Conservation (phyloP, 306 rosid species). For the Calophaca sinica region DNA sequence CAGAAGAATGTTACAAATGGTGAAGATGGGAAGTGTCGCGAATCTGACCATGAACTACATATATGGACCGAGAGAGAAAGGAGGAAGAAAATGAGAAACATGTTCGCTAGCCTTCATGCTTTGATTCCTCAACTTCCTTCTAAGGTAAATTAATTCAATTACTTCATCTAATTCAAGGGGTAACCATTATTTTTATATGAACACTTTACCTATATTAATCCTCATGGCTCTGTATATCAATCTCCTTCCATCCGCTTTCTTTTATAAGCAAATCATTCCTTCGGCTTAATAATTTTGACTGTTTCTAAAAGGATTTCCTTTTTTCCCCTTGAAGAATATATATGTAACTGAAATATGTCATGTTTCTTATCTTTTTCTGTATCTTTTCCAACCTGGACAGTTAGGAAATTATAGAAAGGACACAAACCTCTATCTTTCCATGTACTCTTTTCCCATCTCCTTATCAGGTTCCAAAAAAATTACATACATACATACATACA, state of each 20-base stretch:
- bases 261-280: too few relatives aligned
- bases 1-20: not conserved
- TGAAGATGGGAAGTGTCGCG: slow-evolving; percentile 24
- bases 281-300: too few relatives aligned
- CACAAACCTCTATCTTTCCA: slow-evolving; percentile 3
- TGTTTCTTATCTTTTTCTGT: not conserved
- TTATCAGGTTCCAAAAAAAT: too few relatives aligned
- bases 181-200: too few relatives aligned
- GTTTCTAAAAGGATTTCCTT: too few relatives aligned
- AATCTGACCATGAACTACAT: slow-evolving; percentile 62
- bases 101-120: slow-evolving; percentile 77
- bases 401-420: not conserved
- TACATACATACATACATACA: too few relatives aligned
- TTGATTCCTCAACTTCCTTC: slow-evolving; percentile 85
- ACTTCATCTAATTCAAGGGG: too few relatives aligned
- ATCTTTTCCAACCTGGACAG: not conserved
- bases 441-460: not conserved
- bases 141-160: slow-evolving; percentile 58
- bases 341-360: too few relatives aligned
- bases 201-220: not conserved
- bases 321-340: too few relatives aligned
- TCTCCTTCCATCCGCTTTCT: too few relatives aligned
- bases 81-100: slow-evolving; percentile 84
- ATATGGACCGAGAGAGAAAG: slow-evolving; percentile 86
- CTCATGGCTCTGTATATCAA: not conserved